Base-by-base conservation (phyloP, 495 filamentous ascomycete genomes). In the Trypethelium eluteriae region DNA sequence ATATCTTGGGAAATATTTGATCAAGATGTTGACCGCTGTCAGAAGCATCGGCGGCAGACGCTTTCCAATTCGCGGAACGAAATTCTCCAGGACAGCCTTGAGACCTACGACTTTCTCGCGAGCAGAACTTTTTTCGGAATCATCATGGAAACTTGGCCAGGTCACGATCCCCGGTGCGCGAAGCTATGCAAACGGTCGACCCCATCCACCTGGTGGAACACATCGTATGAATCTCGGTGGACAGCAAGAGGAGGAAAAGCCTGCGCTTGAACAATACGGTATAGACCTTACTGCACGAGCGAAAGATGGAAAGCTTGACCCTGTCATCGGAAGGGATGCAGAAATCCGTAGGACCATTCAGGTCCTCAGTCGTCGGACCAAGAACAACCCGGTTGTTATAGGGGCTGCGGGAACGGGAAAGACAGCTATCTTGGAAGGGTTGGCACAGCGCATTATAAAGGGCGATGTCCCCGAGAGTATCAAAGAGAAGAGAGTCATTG, bases 391-490 rank as follows among this genome's bases (percentile, higher is more conserved):
- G 1, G 93, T 97, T 25, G 80, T 97, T 38, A 96, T 97, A 67
- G 94, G 94, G 70, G 85, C 84, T 38, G 92, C 94, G 5, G 94
- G 94, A 70, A 96, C 93, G 14, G 94, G 94, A 61, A 98, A 98
- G 77, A 98, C 94, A 1, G 94, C 94, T 1, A 89, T 98, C 38
- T 74, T 98, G 11, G 94, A 98, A 78, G 94, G 94, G 1, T 79
- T 98, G 68, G 93, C 94, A 35, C 88, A 93, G 75, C 81, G 93
- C 44, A 98, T 98, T 74, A 89, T 96, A 2, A 82, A 84, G 67
- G 94, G 94, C 0, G 93, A 96, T 79, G 93, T 98, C 2, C 94
- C 94, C 0, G 94, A 98, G 76, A 96, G 91, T 72, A 89, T 98
- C 78, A 96, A 97, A 78, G 87, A 96, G 69, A 98, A 98, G 75